phyloP scores from a whole-genome alignment of 2,329 filamentous ascomycete genomes.

The Ophiocordyceps camponoti-floridani region DNA sequence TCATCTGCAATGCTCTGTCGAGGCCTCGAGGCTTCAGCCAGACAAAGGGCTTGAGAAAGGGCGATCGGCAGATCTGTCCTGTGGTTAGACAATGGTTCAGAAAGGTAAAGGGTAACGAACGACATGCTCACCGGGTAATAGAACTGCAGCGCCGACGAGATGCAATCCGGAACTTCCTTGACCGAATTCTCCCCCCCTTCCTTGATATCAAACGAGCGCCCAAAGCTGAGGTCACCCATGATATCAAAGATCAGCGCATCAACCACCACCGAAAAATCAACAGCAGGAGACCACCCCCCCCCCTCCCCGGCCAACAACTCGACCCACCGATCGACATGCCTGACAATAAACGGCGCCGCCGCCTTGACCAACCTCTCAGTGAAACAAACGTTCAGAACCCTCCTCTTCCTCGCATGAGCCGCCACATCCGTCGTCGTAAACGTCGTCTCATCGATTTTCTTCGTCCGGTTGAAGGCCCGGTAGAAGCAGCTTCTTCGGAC shows the following conservation, averaged over 20 bases:
- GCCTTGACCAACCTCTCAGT: slow-evolving; percentile 1
- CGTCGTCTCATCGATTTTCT: neutral
- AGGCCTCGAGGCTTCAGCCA: slow-evolving; percentile 2
- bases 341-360: neutral
- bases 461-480: neutral
- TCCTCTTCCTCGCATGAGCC: slow-evolving; percentile 1
- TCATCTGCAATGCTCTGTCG: neutral
- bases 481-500: slow-evolving; percentile 2
- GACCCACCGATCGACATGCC: slow-evolving; percentile 2
- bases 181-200: slow-evolving; percentile 1
- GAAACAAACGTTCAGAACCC: slow-evolving; percentile 1
- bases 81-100: neutral
- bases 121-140: neutral
- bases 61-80: slow-evolving; percentile 1
- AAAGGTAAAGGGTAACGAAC: no score
- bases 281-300: neutral
- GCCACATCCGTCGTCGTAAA: neutral
- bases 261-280: neutral
- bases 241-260: slow-evolving; percentile 1
- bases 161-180: neutral
- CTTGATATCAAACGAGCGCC: slow-evolving; percentile 2
- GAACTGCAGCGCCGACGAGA: neutral
- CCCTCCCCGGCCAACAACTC: neutral
- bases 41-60: slow-evolving; percentile 1
- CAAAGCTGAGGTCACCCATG: slow-evolving; percentile 2